These are phyloP conservation scores for Mallotus japonicus DNA, from an alignment of 441 rosid species.

Conservation along the genomic window DNA sequence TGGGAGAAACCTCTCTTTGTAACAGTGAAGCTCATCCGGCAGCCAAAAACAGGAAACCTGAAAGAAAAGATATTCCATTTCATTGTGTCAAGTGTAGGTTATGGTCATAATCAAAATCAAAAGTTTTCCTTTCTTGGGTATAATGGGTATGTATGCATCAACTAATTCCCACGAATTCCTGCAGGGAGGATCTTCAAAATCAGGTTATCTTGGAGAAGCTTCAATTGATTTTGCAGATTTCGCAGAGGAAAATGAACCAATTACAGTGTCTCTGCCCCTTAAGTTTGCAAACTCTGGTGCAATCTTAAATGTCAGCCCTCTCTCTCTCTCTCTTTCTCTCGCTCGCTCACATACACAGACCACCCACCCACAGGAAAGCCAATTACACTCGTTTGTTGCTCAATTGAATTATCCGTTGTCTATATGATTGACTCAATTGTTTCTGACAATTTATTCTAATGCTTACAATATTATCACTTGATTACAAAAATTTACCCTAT, in stretches of 20 bases:
- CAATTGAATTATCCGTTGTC: background rate
- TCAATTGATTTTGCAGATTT: constrained; percentile 79
- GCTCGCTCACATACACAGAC: background rate
- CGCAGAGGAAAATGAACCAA: constrained; percentile 54
- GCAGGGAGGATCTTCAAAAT: constrained; percentile 75
- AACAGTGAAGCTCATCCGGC: constrained; percentile 56
- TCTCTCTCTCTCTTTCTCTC: constrained; percentile 23
- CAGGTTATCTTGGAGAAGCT: constrained; percentile 65
- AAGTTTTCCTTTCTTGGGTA: constrained; percentile 10
- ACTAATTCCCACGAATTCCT: constrained; percentile 13
- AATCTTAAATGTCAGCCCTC: constrained; percentile 61
- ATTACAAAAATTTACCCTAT: constrained; percentile 8
- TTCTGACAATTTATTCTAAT: background rate
- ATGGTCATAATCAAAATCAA: background rate
- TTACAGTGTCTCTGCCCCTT: constrained; percentile 64
- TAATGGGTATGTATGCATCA: constrained; percentile 5
- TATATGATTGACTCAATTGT: constrained; percentile 1
- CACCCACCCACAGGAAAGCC: background rate
- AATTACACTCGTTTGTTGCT: background rate
- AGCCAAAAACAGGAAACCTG: constrained; percentile 63
- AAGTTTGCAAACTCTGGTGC: constrained; percentile 65
- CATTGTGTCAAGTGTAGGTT: constrained; percentile 56
- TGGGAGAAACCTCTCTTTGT: constrained; percentile 78
- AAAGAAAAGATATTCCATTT: constrained; percentile 68
- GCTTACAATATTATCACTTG: constrained; percentile 1